Base-by-base conservation (phyloP, 257 asterid genomes). In the Buddleja alternifolia region DNA sequence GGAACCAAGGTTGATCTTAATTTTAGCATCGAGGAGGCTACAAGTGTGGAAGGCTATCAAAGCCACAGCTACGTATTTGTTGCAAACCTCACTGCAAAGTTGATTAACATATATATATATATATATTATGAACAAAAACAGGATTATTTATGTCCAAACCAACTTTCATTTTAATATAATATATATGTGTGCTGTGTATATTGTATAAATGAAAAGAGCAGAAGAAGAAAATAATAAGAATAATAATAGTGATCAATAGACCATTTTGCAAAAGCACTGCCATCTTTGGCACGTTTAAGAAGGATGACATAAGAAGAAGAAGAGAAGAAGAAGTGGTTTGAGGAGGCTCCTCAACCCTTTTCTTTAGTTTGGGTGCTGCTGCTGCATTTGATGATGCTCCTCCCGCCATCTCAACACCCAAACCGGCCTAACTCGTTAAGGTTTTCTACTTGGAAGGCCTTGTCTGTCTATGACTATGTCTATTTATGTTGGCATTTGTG, bases 251-350 rank as follows among this genome's bases (percentile, higher is more conserved):
- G n/a, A n/a, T n/a, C n/a, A n/a, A n/a, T n/a, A n/a, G 77, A 92
- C 98, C 98, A 90, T 72, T 73, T 84, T 67, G 94, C 82, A 42
- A 93, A 93, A 51, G 97, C 98, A n/a, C 95, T 88, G 66, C 95
- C 97, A 16, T 93, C 83, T 69, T 71, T 90, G 36, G 98, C 98
- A 5, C 98, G 94, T 10, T 87, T 88, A 80, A 87, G 92, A 42
- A n/a, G n/a, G n/a, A n/a, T n/a, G n/a, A 83, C 57, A 40, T 81
- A 17, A 46, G 81, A 24, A 0, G 82, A 8, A 0, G 79, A 8
- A 40, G 76, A 14, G 11, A 69, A 52, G 17, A 86, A 78, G 25
- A 83, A 92, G 10, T n/a, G n/a, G n/a, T n/a, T n/a, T n/a, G n/a
- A n/a, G n/a, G n/a, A n/a, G n/a, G n/a, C n/a, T 81, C 94, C 66